Evolutionary conservation across 2,329 filamentous ascomycete species (phyloP), one percentile per base, ranked within the genome.

Genomic region (Hymenoscyphus repandus): DNA sequence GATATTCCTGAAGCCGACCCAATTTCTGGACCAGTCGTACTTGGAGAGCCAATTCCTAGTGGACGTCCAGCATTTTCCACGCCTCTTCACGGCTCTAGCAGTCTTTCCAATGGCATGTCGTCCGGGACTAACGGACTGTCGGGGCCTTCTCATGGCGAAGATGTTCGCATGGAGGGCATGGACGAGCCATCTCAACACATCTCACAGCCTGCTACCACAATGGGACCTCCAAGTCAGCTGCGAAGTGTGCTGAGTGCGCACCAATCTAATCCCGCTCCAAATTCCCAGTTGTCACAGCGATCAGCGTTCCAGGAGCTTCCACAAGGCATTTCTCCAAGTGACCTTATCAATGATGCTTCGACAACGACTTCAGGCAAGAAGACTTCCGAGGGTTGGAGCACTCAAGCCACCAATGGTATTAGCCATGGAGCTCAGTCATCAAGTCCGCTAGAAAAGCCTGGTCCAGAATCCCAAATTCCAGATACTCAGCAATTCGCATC

Each of bases 311-410:
- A 79, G 13, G 71, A 78, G 17, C 67, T 85, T 2, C 78, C 81
- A 1, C 70, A 74, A 0, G 80, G 78, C 3, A 71, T 81, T 47
- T 80, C 79, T 4, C 80, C 80, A 12, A 80, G 77, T 22, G 78
- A 77, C 11, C 68, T 78, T 52, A 72, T 84, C 47, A 96, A 97
- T 62, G 90, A 95, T 62, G 92, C 90, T 1, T 95, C 90, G 2
- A 95, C 91, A 1, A 96, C 91, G 1, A 83, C 83, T 18, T 86
- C 81, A 3, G 82, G 83, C n/a, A 93, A 95, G 70, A 91, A 88
- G 2, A 89, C 88, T 1, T 83, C 80, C 1, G 82, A 79, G 2
- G 77, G 80, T 57, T 78, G 79, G 66, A 85, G 85, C 65, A 88
- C 86, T 0, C 86, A 91, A 64, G 77, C 79, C 52, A 88, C 85